Base-by-base conservation (phyloP, 1,284 basidiomycete species). In the Cutaneotrichosporon sp. region DNA sequence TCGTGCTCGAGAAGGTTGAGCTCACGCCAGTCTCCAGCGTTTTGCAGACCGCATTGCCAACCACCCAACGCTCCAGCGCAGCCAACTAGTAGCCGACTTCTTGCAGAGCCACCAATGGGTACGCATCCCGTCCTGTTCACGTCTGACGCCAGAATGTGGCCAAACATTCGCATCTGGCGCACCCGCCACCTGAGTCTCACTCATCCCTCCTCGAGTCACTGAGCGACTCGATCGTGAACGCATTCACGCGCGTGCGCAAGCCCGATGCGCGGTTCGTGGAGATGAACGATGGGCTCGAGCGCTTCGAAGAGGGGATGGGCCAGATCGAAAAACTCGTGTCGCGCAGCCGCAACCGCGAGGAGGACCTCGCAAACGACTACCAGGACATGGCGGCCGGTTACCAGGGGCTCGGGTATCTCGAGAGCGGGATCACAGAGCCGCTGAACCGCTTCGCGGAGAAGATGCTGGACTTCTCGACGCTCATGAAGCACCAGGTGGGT, bases 101-200 rank as follows among this genome's bases (percentile, higher is more conserved):
- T 84, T 98, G 51, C 90, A 92, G 70, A 96, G 91, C 11, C 87
- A 87, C 34, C 93, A 99, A 90, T 99, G 94, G 94, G 92, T 93
- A 69, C 55, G 83, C 14, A 14, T 19, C 8, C 26, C 3, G 20
- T 16, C 5, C 5, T 8, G 3, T 22, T 14, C 11, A 9, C 12
- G 3, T 17, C 53, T 55, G 46, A 55, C 45, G n/a, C 2, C 45
- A 93, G 90, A 86, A 89, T 66, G 90, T 96, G n/a, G 84, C 86
- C 64, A 96, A 93, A 87, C 90, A 96, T 72, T 87, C 90, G 67
- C 89, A 94, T 65, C 79, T 89, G 48, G 88, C 90, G 5, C 88
- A 91, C 66, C 90, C 90, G 2, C 90, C 88, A 12, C 84, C 86
- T 12, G 90, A 92, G 63, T 82, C 84, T 9, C 80, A 84, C 2